Base-by-base conservation (phyloP, 345 rosid species). In the Clausena lansium region DNA sequence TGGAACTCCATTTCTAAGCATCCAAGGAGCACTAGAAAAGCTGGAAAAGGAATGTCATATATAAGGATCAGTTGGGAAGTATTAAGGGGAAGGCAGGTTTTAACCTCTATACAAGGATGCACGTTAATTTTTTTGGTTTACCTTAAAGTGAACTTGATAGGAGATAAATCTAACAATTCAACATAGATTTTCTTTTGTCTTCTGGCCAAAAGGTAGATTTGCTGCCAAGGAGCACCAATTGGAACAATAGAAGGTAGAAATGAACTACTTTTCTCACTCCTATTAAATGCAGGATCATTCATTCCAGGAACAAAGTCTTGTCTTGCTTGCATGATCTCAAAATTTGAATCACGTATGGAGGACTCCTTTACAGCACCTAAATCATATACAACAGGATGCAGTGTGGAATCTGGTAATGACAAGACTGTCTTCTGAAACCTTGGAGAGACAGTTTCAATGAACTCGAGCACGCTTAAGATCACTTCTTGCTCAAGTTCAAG, bases 171-270 rank as follows among this genome's bases (percentile, higher is more conserved):
- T 68, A 95, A 87, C 78, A 89, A 78, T 88, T 95, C 98, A 76
- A 95, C 90, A 80, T 91, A 95, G 63, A 95, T 87, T 80, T 95
- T 95, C 87, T 84, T 89, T 74, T 89, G 89, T 78, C 94, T 91
- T 87, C 96, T 86, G 70, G 98, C 97, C 86, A 90, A 84, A 76
- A 88, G 87, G 80, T 88, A 86, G 82, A 95, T 91, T 77, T 85
- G 81, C 83, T 95, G 98, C 99, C 97, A 91, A 79, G 99, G 99
- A 79, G 97, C 99, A 75, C 99, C 99, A 71, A 95, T 88, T 52
- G 99, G 99, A 88, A 90, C 86, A 74, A 91, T 82, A 70, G 83
- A 84, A 80, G 98, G 95, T 61, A 90, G 85, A 61, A 83, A 81
- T 47, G 82, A 81, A 83, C 72, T 74, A 77, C 82, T 77, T 70